These are phyloP conservation scores for Debaryomyces psychrophilus DNA, from an alignment of 1,139 yeast species.

Conservation along the genomic window DNA sequence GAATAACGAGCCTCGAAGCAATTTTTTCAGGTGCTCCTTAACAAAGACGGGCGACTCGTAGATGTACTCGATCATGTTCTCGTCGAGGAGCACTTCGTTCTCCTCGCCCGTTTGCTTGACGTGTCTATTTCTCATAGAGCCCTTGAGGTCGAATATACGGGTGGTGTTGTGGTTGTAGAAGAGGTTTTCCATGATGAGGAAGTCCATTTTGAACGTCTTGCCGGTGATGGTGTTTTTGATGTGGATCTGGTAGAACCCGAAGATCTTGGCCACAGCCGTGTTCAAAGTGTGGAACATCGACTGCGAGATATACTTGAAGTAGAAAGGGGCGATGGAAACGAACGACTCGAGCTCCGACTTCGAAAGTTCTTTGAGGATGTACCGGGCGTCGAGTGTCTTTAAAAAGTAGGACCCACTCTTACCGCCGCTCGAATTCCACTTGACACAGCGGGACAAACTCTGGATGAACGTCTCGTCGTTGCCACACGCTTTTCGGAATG, in stretches of 20 bases:
- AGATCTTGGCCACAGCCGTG: constrained; percentile 89
- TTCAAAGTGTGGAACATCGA: constrained; percentile 94
- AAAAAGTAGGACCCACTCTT: constrained; percentile 93
- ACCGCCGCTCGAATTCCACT: constrained; percentile 97
- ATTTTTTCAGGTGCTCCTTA: constrained; percentile 85
- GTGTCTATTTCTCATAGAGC: constrained; percentile 96
- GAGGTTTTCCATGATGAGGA: constrained; percentile 92
- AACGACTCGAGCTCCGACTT: constrained; percentile 91
- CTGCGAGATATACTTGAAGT: constrained; percentile 94
- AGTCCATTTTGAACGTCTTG: constrained; percentile 81
- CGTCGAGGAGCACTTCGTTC: constrained; percentile 92
- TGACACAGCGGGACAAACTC: constrained; percentile 87
- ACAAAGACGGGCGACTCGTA: constrained; percentile 96
- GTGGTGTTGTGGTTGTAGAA: constrained; percentile 84
- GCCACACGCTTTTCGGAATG: constrained; percentile 83
- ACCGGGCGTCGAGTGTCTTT: constrained; percentile 87
- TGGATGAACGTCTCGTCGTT: constrained; percentile 77
- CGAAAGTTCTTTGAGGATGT: constrained; percentile 86
- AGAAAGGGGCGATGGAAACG: constrained; percentile 93
- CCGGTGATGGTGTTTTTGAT: constrained; percentile 78
- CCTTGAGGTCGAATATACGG: constrained; percentile 92
- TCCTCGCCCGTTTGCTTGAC: constrained; percentile 96
- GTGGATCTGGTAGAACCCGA: constrained; percentile 93
- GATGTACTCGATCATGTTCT: constrained; percentile 96
- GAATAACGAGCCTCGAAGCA: constrained; percentile 85